A percentile compares a stretch with the other conserved stretches of the same genome.
These are phyloP conservation scores for Astrephomene gubernaculifera DNA, from an alignment of 139 green algal species.

Conservation along the genomic window DNA sequence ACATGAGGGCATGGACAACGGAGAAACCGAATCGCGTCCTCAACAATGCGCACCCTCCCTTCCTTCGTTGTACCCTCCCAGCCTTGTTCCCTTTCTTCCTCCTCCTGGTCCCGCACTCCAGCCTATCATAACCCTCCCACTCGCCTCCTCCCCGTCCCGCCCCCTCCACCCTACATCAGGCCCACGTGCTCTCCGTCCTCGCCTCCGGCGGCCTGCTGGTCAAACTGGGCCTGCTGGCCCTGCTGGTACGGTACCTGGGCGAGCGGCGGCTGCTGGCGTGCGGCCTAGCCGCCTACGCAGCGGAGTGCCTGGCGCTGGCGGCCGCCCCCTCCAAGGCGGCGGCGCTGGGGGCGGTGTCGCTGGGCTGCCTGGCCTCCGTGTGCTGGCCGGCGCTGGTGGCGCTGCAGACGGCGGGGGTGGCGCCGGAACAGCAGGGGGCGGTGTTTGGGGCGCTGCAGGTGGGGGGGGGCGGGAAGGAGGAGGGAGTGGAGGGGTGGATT, in stretches of 20 bases:
- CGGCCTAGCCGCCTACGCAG: slow-evolving; percentile 43
- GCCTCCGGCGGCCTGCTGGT: slow-evolving; percentile 74
- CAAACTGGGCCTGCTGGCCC: slow-evolving; percentile 71
- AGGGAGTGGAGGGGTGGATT: too few species aligned
- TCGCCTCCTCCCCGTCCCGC: background rate
- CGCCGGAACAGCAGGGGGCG: slow-evolving; percentile 51
- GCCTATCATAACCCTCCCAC: background rate
- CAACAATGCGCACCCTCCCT: background rate
- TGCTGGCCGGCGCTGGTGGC: slow-evolving; percentile 71
- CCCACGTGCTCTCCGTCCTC: slow-evolving; percentile 70
- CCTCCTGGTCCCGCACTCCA: background rate
- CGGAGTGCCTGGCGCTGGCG: slow-evolving; percentile 63
- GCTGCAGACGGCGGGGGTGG: slow-evolving; percentile 72
- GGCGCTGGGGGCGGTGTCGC: slow-evolving; percentile 47
- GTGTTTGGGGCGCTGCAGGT: slow-evolving; percentile 76
- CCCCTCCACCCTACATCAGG: background rate
- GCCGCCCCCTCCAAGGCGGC: slow-evolving; percentile 48
- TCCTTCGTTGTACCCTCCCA: background rate
- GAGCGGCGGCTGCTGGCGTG: slow-evolving; percentile 69
- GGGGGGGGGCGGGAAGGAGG: too few species aligned
- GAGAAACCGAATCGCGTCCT: too few species aligned
- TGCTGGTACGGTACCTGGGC: slow-evolving; percentile 64
- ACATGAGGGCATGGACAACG: too few species aligned
- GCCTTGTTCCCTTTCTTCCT: background rate
- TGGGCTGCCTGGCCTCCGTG: slow-evolving; percentile 62